Evolutionary conservation across 306 rosid genomes (phyloP), one percentile per base, ranked within the genome.

Genomic region (Rosa rugosa): DNA sequence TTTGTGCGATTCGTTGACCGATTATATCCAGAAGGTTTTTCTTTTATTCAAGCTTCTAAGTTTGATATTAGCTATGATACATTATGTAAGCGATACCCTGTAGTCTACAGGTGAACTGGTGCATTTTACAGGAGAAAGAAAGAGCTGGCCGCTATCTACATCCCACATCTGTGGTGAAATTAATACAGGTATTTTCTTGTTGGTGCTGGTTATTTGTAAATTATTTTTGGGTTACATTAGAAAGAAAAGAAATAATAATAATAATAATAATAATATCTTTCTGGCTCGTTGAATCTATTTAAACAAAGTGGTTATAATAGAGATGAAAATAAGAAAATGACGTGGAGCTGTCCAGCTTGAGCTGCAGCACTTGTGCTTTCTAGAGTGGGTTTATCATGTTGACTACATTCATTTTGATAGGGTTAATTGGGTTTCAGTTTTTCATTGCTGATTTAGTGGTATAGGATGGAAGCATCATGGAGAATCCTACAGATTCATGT

Each of bases 41-140:
- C 27, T 10, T 67, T 11, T 18, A 67, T 8, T 40, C 17, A 40
- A 67, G 71, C 16, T 67, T 67, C 49, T 67, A 11, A 38, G 14
- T 40, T 17, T 67, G 12, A 17, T 41, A 17, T 4, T 67, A 40
- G 18, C 71, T 67, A 67, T 67, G 50, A 18, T 67, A 38, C 14
- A 38, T 40, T 2, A 67, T 67, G 27, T 40, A 67, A 5, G 71
- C 6, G 9, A 36, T 40, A 8, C 71, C 49, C 6, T 38, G 71
- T 40, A 67, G 40, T 41, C 41, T 67, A 23, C 50, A 67, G 71
- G 71, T 67, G 71, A 40, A 67, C 49, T 40, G 31, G 49, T 67
- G 49, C 49, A 67, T 40, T 8, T 38, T 38, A 14, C 71, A 38
- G 71, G 71, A 67, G 71, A 40, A 67, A 67, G 71, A 67, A 40